Percentiles rank a stretch among this genome's conserved stretches.
Evolutionary conservation across 2,329 filamentous ascomycete species (phyloP).

Genomic region (Phialophora chinensis): DNA sequence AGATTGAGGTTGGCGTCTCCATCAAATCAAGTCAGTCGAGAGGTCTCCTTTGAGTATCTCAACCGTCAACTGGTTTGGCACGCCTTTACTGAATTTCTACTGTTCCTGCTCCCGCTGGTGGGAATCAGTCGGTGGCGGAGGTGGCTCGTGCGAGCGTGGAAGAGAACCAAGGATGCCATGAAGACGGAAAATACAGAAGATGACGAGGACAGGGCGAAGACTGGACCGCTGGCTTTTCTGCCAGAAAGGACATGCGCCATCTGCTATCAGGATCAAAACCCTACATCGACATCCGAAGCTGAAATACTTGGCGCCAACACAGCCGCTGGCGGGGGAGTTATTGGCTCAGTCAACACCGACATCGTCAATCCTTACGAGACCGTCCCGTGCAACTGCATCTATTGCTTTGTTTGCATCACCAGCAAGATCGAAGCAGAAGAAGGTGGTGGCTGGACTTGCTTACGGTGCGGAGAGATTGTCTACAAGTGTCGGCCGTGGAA

Average conservation of each 20-base stretch:
- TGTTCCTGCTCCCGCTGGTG: constrained; percentile 95
- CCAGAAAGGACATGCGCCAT: constrained; percentile 95
- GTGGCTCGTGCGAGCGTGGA: constrained; percentile 87
- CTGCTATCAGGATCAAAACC: constrained; percentile 93
- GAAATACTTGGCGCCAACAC: constrained; percentile 73
- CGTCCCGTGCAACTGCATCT: constrained; percentile 85
- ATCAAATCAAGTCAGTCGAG: constrained; percentile 81
- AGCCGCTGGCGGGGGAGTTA: constrained; percentile 77
- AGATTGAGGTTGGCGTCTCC: constrained; percentile 84
- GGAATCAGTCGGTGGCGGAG: constrained; percentile 91
- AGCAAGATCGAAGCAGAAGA: constrained; percentile 89
- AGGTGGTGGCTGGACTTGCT: constrained; percentile 89
- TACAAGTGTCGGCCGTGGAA: constrained; percentile 89
- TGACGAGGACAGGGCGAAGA: constrained; percentile 58
- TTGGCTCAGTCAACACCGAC: constrained; percentile 88
- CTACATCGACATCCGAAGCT: constrained; percentile 70
- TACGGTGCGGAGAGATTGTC: constrained; percentile 83
- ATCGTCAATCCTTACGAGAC: constrained; percentile 96
- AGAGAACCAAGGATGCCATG: constrained; percentile 73
- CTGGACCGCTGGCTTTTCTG: constrained; percentile 80
- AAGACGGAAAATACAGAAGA: constrained; percentile 53
- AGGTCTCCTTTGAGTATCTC: constrained; percentile 96
- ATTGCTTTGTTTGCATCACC: constrained; percentile 95
- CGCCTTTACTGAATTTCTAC: constrained; percentile 98
- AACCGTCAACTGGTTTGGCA: constrained; percentile 99